A percentile compares a stretch with the other conserved stretches of the same genome.
phyloP scores from a whole-genome alignment of 2,329 filamentous ascomycete species.

The Coniochaeta sp. region DNA sequence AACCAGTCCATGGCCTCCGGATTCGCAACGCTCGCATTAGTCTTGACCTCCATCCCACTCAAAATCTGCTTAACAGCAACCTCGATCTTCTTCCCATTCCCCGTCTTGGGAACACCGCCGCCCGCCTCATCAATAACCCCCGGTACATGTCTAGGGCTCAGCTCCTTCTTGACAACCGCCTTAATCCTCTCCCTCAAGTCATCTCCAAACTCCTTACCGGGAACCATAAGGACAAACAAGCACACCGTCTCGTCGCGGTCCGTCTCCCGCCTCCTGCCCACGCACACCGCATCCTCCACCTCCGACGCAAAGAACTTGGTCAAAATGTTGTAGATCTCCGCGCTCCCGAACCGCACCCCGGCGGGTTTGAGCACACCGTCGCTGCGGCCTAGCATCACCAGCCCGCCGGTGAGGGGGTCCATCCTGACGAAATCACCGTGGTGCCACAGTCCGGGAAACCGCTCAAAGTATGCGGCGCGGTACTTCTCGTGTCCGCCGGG shows the following conservation, averaged over 20 bases:
- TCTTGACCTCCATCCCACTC: conserved; percentile 79
- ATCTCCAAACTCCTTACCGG: conserved; percentile 47
- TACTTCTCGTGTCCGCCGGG: conserved; percentile 68
- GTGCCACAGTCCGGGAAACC: conserved; percentile 76
- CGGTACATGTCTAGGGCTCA: conserved; percentile 87
- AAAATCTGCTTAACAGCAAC: conserved; percentile 95
- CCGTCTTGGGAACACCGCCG: conserved; percentile 80
- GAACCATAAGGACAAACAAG: conserved; percentile 74
- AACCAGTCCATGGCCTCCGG: conserved; percentile 87
- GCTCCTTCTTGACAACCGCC: conserved; percentile 61
- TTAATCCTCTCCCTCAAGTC: conserved; percentile 60
- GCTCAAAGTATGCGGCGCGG: conserved; percentile 77
- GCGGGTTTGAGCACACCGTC: conserved; percentile 91
- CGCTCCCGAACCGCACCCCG: conserved; percentile 85
- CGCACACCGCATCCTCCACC: conserved; percentile 80
- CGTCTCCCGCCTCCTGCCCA: conserved; percentile 64
- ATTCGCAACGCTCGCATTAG: conserved; percentile 89
- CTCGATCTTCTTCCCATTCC: conserved; percentile 97
- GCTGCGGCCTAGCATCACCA: conserved; percentile 86
- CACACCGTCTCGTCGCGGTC: conserved; percentile 84
- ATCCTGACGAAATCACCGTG: conserved; percentile 85
- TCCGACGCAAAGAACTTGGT: conserved; percentile 72
- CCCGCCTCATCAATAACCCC: conserved; percentile 71
- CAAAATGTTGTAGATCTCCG: conserved; percentile 95
- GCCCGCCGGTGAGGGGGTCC: conserved; percentile 64